Evolutionary conservation across 805 yeast genomes (phyloP).

Genomic region (Candida lessepsii): DNA sequence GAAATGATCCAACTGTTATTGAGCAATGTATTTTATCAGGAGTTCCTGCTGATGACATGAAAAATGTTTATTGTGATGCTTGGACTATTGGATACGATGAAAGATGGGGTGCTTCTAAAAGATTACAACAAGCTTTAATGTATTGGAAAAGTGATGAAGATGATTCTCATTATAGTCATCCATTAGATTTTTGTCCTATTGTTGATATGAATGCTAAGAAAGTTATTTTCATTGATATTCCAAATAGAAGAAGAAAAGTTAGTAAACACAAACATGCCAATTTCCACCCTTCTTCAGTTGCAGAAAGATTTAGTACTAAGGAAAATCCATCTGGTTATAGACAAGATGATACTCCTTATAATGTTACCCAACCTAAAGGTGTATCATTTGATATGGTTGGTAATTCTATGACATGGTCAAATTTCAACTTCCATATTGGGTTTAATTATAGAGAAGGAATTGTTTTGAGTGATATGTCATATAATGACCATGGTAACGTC

Average conservation of each 20-base stretch:
- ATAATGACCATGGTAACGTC: constrained; percentile 72
- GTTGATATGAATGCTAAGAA: constrained; percentile 69
- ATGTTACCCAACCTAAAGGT: constrained; percentile 78
- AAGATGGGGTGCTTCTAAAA: constrained; percentile 73
- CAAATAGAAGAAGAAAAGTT: constrained; percentile 69
- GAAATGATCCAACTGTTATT: constrained; percentile 69
- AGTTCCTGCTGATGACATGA: constrained; percentile 60
- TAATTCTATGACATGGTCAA: constrained; percentile 71
- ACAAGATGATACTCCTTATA: constrained; percentile 62
- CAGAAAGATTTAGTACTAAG: constrained; percentile 54
- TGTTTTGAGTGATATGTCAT: constrained; percentile 69
- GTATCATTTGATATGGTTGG: constrained; percentile 74
- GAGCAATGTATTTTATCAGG: constrained; percentile 73
- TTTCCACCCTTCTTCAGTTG: constrained; percentile 65
- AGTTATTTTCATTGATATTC: constrained; percentile 74
- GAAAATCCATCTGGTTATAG: constrained; percentile 53
- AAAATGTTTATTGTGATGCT: constrained; percentile 61
- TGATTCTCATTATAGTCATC: constrained; percentile 73
- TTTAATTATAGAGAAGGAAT: constrained; percentile 86
- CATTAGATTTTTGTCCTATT: constrained; percentile 80
- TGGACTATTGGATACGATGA: constrained; percentile 73
- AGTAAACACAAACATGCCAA: constrained; percentile 67
- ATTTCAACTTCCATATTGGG: constrained; percentile 75
- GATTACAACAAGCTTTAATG: constrained; percentile 79
- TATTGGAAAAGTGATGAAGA: constrained; percentile 75